Evolutionary conservation across 306 rosid genomes (phyloP), one percentile per base, ranked within the genome.

Genomic region (Dicorynia guianensis): DNA sequence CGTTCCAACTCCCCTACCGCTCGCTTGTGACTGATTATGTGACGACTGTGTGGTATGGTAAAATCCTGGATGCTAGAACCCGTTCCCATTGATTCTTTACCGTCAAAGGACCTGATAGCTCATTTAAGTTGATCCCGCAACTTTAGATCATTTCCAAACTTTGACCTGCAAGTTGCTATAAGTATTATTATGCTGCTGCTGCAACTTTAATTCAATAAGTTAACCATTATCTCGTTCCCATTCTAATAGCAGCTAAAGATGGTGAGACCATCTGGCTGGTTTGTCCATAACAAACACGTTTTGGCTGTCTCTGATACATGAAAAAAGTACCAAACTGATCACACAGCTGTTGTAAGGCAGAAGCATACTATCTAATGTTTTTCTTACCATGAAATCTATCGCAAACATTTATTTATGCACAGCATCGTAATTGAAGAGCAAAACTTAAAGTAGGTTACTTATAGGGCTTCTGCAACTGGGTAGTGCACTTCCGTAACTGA

Each of bases 391-490:
- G 18, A 57, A 25, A 25, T 15, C 14, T 58, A 11, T 10, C 55
- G 56, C 52, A 44, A 56, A 25, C 52, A 34, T 33, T 75, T 83
- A 82, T 81, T 87, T 84, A 85, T 67, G 49, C 50, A 76, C 86
- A 83, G 7, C 19, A 34, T 52, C 36, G 59, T 50, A 43, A 44
- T 36, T 58, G n/a, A n/a, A 76, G 18, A 54, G 67, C 52, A 14
- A 65, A 77, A 19, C 38, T 74, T 63, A 58, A 20, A 76, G 38
- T 48, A 46, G 34, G 63, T 74, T 43, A 9, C 65, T 87, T 83
- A 90, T 67, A 79, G 61, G 58, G 96, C 96, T 81, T 88, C 97
- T 8, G 97, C 90, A 20, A 88, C 84, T 0, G 89, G 72, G 77
- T 67, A 91, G 72, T 84, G 93, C 84, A 90, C 66, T 68, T 81